Percentiles rank a stretch among this genome's conserved stretches.
Conservation (phyloP, 441 rosid species). For the Theobroma grandiflorum region DNA sequence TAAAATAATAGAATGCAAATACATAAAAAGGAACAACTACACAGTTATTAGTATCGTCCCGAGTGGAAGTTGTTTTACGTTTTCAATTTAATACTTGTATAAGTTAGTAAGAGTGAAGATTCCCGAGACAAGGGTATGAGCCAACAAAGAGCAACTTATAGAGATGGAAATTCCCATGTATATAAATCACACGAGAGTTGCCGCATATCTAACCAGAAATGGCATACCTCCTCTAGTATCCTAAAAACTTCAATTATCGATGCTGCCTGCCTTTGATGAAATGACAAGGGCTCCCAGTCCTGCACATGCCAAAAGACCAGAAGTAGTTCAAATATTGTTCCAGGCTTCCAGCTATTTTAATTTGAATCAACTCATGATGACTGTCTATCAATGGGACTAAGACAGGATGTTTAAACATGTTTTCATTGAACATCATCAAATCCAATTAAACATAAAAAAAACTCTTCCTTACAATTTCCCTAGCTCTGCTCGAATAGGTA, state of each 20-base stretch:
- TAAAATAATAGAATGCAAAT: conserved; percentile 23
- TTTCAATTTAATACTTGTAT: neutral
- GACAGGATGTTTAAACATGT: conserved; percentile 3
- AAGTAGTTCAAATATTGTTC: conserved; percentile 5
- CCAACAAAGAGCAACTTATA: conserved; percentile 25
- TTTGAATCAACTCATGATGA: conserved; percentile 28
- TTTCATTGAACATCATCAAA: neutral
- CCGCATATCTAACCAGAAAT: neutral
- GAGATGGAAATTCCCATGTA: neutral
- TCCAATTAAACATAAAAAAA: neutral
- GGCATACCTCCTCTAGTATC: conserved; percentile 93
- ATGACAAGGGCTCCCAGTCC: conserved; percentile 99
- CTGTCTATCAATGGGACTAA: neutral
- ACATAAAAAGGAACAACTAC: neutral
- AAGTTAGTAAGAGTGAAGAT: conserved; percentile 13
- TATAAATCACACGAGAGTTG: neutral
- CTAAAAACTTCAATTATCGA: conserved; percentile 97
- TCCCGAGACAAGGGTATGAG: conserved; percentile 9
- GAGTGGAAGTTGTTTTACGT: neutral
- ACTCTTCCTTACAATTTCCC: neutral
- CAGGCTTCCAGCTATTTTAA: conserved; percentile 13
- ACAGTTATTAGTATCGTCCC: conserved; percentile 14
- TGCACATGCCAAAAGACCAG: conserved; percentile 47
- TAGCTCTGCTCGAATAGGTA: conserved; percentile 5
- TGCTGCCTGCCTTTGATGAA: conserved; percentile 88